Evolutionary conservation across 495 filamentous ascomycete species (phyloP).

Genomic region (Daldinia caldariorum): DNA sequence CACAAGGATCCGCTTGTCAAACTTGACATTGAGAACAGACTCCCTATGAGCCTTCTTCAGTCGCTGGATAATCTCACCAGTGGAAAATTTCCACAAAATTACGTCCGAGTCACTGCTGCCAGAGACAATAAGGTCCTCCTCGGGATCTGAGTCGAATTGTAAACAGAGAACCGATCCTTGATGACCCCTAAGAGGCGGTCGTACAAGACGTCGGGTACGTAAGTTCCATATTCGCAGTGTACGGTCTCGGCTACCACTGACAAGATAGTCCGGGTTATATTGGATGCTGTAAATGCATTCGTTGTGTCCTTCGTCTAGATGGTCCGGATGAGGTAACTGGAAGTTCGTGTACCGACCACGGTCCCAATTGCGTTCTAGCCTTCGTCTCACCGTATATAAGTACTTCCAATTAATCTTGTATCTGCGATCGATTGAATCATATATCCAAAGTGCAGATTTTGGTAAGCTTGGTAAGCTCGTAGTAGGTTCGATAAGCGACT

Average conservation of each 20-base stretch:
- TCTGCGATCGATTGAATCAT: constrained; percentile 53
- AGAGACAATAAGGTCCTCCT: constrained; percentile 90
- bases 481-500: constrained; percentile 44
- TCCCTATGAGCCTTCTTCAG: constrained; percentile 82
- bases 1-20: constrained; percentile 88
- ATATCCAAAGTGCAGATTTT: constrained; percentile 55
- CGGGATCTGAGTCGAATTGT: constrained; percentile 92
- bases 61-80: constrained; percentile 78
- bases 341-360: constrained; percentile 84
- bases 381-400: constrained; percentile 85
- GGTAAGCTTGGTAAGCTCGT: constrained; percentile 36
- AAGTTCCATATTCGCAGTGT: constrained; percentile 93
- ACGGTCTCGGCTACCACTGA: constrained; percentile 90
- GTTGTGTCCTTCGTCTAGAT: constrained; percentile 82
- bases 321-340: constrained; percentile 83
- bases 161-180: constrained; percentile 89
- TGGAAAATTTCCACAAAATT: constrained; percentile 93
- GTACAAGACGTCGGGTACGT: constrained; percentile 76
- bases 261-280: constrained; percentile 83
- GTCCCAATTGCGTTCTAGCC: constrained; percentile 92
- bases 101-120: constrained; percentile 91
- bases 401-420: constrained; percentile 82
- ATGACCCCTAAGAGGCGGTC: constrained; percentile 78
- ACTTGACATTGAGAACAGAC: constrained; percentile 94
- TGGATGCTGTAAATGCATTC: constrained; percentile 98